A percentile compares a stretch with the other conserved stretches of the same genome.
These are phyloP conservation scores for Centella asiatica DNA, from an alignment of 129 eudicot genomes.

Conservation along the genomic window DNA sequence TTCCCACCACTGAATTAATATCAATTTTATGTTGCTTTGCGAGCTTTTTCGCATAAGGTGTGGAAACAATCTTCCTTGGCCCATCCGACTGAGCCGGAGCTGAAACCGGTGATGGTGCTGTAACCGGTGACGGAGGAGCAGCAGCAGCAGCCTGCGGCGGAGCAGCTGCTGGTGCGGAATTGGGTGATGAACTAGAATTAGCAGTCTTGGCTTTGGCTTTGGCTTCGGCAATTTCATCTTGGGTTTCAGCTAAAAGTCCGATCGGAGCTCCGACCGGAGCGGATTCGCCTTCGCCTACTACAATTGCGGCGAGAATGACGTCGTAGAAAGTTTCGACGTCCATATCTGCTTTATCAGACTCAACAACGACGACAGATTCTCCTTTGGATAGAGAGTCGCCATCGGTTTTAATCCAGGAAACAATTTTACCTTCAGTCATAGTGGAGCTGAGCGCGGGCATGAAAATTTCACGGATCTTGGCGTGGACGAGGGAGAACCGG, in stretches of 20 bases:
- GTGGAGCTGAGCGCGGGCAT: constrained; percentile 96
- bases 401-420: constrained; percentile 77
- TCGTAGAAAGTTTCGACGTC: constrained; percentile 88
- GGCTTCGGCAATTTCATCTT: constrained; percentile 66
- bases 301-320: constrained; percentile 74
- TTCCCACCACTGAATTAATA: constrained; percentile 56
- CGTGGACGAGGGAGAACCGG: constrained; percentile 19
- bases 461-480: constrained; percentile 89
- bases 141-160: constrained; percentile 26
- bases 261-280: constrained; percentile 92
- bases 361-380: constrained; percentile 81
- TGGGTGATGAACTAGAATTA: constrained; percentile 8
- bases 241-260: constrained; percentile 69
- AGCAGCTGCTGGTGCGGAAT: constrained; percentile 17
- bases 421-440: constrained; percentile 96
- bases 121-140: not conserved
- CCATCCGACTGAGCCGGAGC: no score
- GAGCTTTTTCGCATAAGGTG: constrained; percentile 84
- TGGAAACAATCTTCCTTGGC: constrained; percentile 57
- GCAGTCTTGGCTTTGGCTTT: constrained; percentile 63
- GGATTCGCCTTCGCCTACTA: constrained; percentile 63
- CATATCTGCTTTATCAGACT: constrained; percentile 95
- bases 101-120: no score
- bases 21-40: constrained; percentile 97
- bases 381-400: constrained; percentile 77